Percentiles rank a stretch among this genome's conserved stretches.
These are phyloP conservation scores for Dioszegia hungarica DNA, from an alignment of 768 basidiomycete species.

Conservation along the genomic window DNA sequence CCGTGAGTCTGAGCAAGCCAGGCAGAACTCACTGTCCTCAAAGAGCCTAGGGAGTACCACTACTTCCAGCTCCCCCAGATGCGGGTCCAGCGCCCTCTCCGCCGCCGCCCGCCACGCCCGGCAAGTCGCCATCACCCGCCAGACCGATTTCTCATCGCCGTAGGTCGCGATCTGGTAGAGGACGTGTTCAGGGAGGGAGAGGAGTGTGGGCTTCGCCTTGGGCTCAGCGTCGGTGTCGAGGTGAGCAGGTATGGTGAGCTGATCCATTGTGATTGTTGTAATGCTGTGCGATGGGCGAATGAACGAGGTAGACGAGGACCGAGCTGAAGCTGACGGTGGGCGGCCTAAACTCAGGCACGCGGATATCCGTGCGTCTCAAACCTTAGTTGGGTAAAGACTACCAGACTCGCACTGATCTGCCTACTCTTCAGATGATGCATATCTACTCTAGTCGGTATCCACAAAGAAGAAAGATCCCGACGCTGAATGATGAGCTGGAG, in stretches of 20 bases:
- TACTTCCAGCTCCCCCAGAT: neutral
- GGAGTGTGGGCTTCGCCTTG: neutral
- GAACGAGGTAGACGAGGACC: too few relatives aligned
- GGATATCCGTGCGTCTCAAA: neutral
- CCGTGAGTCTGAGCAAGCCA: too few relatives aligned
- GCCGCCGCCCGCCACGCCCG: neutral
- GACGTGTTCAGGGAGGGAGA: neutral
- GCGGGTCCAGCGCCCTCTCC: neutral
- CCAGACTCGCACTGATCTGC: too few relatives aligned
- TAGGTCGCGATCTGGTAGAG: neutral
- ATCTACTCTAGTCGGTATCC: slow-evolving; percentile 26
- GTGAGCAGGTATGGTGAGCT: neutral
- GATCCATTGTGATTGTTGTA: neutral
- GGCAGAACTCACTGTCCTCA: neutral
- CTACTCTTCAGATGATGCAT: neutral
- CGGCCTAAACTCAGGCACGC: too few relatives aligned
- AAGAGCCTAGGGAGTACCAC: neutral
- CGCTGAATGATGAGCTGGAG: too few relatives aligned
- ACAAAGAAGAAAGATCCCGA: too few relatives aligned
- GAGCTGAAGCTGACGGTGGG: too few relatives aligned
- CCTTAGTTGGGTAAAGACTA: neutral
- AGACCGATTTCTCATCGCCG: neutral
- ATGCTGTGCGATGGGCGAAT: too few relatives aligned
- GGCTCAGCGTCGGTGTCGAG: neutral
- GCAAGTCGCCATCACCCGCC: neutral